A percentile compares a stretch with the other conserved stretches of the same genome.
Conservation (phyloP, 192 early-diverging fungal genomes). For the Coemansia sp. region DNA sequence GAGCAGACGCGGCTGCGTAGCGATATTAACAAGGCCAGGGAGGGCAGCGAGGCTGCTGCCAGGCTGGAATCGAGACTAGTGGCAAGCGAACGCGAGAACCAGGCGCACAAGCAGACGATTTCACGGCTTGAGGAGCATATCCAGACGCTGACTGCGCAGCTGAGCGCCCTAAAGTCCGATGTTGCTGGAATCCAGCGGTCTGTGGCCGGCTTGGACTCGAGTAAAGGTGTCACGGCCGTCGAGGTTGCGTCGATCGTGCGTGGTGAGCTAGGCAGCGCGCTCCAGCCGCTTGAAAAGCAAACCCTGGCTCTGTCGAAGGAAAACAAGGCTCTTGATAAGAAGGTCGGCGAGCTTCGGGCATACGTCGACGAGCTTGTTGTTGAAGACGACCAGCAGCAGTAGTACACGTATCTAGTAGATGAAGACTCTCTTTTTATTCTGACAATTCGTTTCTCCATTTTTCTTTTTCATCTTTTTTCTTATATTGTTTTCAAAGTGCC, state of each 20-base stretch:
- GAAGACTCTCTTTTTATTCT: slow-evolving; percentile 10
- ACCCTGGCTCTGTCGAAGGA: slow-evolving; percentile 28
- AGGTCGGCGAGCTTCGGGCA: slow-evolving; percentile 31
- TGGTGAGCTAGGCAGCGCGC: slow-evolving; percentile 27
- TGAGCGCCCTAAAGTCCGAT: slow-evolving; percentile 21
- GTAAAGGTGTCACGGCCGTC: slow-evolving; percentile 15
- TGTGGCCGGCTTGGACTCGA: slow-evolving; percentile 11
- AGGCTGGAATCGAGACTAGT: slow-evolving; percentile 27
- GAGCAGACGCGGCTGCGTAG: slow-evolving; percentile 40
- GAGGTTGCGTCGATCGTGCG: slow-evolving; percentile 31
- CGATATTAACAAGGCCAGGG: slow-evolving; percentile 22
- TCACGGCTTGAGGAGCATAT: slow-evolving; percentile 34
- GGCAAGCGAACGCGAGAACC: slow-evolving; percentile 37
- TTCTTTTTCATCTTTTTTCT: neutral
- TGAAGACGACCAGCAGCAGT: slow-evolving; percentile 29
- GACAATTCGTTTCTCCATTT: neutral
- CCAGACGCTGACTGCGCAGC: slow-evolving; percentile 21
- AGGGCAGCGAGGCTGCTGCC: slow-evolving; percentile 20
- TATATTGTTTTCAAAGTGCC: neutral
- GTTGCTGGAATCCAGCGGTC: slow-evolving; percentile 25
- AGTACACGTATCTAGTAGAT: neutral
- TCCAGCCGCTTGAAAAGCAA: slow-evolving; percentile 29
- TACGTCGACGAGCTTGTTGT: slow-evolving; percentile 55
- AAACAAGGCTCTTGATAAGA: slow-evolving; percentile 36
- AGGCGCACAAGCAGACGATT: slow-evolving; percentile 36